These are phyloP conservation scores for Larix sibirica DNA, from an alignment of 83 land plant species.

Conservation along the genomic window DNA sequence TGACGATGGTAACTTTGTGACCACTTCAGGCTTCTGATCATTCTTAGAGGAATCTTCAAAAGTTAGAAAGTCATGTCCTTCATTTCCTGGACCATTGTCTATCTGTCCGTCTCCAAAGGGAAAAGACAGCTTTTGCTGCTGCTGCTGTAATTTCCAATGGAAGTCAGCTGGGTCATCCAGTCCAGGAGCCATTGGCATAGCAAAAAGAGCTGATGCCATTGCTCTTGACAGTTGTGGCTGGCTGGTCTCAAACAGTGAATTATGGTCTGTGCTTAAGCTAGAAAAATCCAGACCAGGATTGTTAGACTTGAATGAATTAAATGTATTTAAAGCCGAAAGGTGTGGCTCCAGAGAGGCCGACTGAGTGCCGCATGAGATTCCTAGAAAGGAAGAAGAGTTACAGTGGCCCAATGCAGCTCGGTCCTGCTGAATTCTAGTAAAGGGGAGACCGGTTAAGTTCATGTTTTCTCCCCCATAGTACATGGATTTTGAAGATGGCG, in stretches of 20 bases:
- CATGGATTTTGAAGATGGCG: background rate
- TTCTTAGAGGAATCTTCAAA: background rate
- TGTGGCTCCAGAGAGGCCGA: background rate
- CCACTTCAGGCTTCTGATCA: constrained; percentile 9
- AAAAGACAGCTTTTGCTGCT: constrained; percentile 3
- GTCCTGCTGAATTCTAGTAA: constrained; percentile 14
- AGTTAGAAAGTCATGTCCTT: background rate
- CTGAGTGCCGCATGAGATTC: background rate
- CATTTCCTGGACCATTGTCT: constrained; percentile 6
- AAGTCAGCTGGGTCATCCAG: background rate
- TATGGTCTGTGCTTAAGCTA: background rate
- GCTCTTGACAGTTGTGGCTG: constrained; percentile 4
- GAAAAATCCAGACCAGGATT: constrained; percentile 10
- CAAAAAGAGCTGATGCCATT: background rate
- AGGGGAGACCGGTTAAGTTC: constrained; percentile 1
- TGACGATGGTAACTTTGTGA: background rate
- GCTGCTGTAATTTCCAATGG: constrained; percentile 11
- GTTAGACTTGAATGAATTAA: constrained; percentile 11
- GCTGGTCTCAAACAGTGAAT: constrained; percentile 11
- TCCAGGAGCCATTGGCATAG: constrained; percentile 13
- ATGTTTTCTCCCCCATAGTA: constrained; percentile 1
- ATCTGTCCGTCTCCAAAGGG: constrained; percentile 7
- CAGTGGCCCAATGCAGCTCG: background rate
- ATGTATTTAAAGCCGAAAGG: constrained; percentile 6
- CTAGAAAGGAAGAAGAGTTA: constrained; percentile 3